Conservation (phyloP, 768 basidiomycete species). For the Rhizopogon roseolus region DNA sequence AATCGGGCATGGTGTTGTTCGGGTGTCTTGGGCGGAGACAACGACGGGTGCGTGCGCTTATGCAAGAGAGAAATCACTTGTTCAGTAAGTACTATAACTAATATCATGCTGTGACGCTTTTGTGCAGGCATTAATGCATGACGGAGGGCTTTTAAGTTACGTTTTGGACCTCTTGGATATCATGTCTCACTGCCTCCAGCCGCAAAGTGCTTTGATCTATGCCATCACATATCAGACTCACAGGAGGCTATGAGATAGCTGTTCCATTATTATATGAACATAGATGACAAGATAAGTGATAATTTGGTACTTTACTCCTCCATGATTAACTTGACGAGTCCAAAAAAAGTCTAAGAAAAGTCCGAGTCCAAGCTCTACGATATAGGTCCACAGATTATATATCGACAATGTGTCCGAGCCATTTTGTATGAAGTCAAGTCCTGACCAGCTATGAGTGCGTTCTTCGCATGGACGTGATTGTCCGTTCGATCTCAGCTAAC, state of each 20-base stretch:
- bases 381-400: no score
- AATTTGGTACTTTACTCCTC: no score
- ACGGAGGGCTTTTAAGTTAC: conserved; percentile 35
- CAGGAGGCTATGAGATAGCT: no score
- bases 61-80: conserved; percentile 52
- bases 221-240: neutral
- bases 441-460: neutral
- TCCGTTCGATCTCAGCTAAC: neutral
- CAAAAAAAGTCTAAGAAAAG: no score
- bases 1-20: conserved; percentile 42
- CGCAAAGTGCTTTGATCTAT: neutral
- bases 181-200: neutral
- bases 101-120: conserved; percentile 1
- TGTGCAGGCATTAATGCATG: conserved; percentile 8
- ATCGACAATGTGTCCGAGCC: no score
- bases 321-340: no score
- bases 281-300: no score
- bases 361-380: no score
- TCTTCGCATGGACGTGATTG: neutral
- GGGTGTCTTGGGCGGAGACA: conserved; percentile 57
- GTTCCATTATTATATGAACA: no score
- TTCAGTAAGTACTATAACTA: conserved; percentile 44
- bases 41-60: conserved; percentile 66
- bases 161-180: conserved; percentile 33
- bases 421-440: no score